phyloP scores from a whole-genome alignment of 257 asterid species.

The Primulina huaijiensis region DNA sequence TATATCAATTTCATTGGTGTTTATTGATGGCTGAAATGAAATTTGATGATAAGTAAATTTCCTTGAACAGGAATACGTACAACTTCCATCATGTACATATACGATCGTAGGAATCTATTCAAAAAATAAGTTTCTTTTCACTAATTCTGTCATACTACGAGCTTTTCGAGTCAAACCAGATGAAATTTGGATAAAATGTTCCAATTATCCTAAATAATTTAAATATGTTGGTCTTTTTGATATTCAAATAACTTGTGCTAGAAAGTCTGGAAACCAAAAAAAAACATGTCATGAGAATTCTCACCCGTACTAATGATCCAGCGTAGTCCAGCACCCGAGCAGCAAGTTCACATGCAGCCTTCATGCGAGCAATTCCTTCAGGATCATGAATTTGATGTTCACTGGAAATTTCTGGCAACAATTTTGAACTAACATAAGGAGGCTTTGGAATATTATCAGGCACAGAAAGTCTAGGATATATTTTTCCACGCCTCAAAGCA shows the following conservation, averaged over 20 bases:
- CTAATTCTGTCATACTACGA: no score
- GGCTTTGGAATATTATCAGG: slow-evolving; percentile 84
- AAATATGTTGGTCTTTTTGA: no score
- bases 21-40: slow-evolving; percentile 72
- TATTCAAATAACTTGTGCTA: no score
- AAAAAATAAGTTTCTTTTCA: no score
- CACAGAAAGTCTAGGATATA: slow-evolving; percentile 70
- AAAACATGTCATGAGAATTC: slow-evolving; percentile 3
- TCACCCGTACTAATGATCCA: slow-evolving; percentile 55
- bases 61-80: no score
- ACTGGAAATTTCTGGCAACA: slow-evolving; percentile 40
- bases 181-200: no score
- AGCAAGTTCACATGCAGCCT: slow-evolving; percentile 54
- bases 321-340: slow-evolving; percentile 48
- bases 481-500: slow-evolving; percentile 90
- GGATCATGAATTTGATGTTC: slow-evolving; percentile 44
- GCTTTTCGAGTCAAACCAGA: no score
- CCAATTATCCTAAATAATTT: no score
- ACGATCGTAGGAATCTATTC: no score
- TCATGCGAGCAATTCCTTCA: slow-evolving; percentile 43
- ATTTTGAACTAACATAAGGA: slow-evolving; percentile 61
- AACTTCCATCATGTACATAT: no score
- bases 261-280: no score
- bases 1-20: slow-evolving; percentile 86
- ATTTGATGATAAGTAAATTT: slow-evolving; percentile 12